phyloP scores from a whole-genome alignment of 2,329 filamentous ascomycete genomes.

The Coniella vitis region DNA sequence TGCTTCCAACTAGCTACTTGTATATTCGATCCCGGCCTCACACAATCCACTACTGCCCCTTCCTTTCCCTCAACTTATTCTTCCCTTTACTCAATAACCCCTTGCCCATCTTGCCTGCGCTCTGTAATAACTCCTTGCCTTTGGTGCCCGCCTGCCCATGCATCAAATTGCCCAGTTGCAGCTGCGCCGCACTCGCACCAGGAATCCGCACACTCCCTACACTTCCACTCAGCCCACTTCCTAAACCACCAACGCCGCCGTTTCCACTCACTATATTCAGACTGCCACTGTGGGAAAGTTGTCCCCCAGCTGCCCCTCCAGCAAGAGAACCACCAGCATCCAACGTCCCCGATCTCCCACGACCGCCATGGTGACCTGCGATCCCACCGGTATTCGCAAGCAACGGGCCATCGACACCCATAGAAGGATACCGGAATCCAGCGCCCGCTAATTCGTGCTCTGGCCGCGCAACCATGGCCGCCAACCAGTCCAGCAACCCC shows the following conservation, averaged over 20 bases:
- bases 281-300: too few relatives aligned
- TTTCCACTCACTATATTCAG: too few relatives aligned
- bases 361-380: not conserved
- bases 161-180: constrained; percentile 34
- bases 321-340: not conserved
- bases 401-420: constrained; percentile 8
- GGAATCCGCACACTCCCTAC: constrained; percentile 24
- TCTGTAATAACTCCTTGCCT: constrained; percentile 82
- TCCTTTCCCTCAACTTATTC: constrained; percentile 63
- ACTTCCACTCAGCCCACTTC: too few relatives aligned
- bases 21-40: too few relatives aligned
- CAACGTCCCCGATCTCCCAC: not conserved
- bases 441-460: constrained; percentile 38
- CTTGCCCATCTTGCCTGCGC: constrained; percentile 83
- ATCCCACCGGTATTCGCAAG: constrained; percentile 2
- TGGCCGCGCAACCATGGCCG: constrained; percentile 35
- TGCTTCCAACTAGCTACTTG: too few relatives aligned
- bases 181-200: constrained; percentile 30
- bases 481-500: constrained; percentile 59
- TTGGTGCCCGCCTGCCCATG: constrained; percentile 66
- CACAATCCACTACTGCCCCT: too few relatives aligned
- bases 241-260: constrained; percentile 4
- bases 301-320: not conserved
- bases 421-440: constrained; percentile 22
- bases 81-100: constrained; percentile 86